These are phyloP conservation scores for Phytophthora sojae DNA, from an alignment of 352 stramenopile species.

Conservation along the genomic window DNA sequence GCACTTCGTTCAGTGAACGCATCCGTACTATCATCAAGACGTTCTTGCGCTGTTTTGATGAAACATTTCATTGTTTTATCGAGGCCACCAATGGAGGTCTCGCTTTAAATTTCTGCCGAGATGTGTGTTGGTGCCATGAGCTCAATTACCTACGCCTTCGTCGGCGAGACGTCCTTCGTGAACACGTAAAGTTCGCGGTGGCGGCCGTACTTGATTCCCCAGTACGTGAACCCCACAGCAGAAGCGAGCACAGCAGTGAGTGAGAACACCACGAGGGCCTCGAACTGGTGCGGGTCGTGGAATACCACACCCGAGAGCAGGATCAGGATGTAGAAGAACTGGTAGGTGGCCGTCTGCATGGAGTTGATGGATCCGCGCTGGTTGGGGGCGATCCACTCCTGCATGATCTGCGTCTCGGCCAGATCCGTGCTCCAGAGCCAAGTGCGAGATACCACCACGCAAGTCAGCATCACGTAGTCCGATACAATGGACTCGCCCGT, in stretches of 20 bases:
- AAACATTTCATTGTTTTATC: too few species aligned
- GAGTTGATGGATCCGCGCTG: slow-evolving; percentile 64
- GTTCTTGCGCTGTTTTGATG: too few species aligned
- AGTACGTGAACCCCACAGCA: slow-evolving; percentile 60
- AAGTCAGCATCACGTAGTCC: slow-evolving; percentile 65
- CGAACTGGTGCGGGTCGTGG: slow-evolving; percentile 61
- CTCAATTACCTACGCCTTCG: slow-evolving; percentile 5
- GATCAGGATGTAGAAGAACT: slow-evolving; percentile 74
- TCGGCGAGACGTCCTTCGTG: slow-evolving; percentile 10
- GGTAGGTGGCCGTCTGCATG: slow-evolving; percentile 70
- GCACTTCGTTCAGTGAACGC: neutral
- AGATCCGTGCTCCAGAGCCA: slow-evolving; percentile 70
- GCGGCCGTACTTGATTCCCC: slow-evolving; percentile 57
- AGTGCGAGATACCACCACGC: slow-evolving; percentile 56
- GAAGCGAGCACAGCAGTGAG: slow-evolving; percentile 50
- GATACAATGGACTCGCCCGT: slow-evolving; percentile 51
- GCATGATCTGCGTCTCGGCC: slow-evolving; percentile 77
- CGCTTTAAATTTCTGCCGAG: neutral
- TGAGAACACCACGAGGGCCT: slow-evolving; percentile 65
- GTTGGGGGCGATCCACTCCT: slow-evolving; percentile 68
- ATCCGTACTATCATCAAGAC: too few species aligned
- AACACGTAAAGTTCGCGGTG: slow-evolving; percentile 47
- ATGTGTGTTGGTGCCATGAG: neutral
- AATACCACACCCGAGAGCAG: slow-evolving; percentile 58
- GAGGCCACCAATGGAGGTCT: neutral